These are phyloP conservation scores for Huiozyma naganishii DNA, from an alignment of 805 yeast species.

Conservation along the genomic window DNA sequence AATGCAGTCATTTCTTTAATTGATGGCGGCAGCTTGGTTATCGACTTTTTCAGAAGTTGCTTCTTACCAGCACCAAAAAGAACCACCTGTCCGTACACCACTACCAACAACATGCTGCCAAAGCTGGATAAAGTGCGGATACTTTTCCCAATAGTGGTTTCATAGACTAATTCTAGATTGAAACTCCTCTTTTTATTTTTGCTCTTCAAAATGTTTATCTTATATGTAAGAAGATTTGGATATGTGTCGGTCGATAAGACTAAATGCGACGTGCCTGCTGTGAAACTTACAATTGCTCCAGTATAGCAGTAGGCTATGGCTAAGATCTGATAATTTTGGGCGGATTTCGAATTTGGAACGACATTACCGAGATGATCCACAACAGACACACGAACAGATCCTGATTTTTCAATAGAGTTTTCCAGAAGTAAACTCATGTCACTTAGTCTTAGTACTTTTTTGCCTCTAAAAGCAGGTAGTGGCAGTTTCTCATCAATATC, in stretches of 20 bases:
- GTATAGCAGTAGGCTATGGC: neutral
- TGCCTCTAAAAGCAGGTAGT: constrained; percentile 6
- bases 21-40: constrained; percentile 33
- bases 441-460: constrained; percentile 4
- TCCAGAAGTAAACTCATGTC: constrained; percentile 3
- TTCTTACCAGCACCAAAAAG: constrained; percentile 67
- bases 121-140: constrained; percentile 44
- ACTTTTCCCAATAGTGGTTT: constrained; percentile 41
- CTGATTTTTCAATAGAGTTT: neutral
- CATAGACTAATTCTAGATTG: constrained; percentile 42
- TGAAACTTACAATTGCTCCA: constrained; percentile 19
- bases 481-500: constrained; percentile 5
- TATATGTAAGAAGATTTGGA: constrained; percentile 10
- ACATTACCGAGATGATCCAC: neutral
- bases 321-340: neutral
- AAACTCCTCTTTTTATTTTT: constrained; percentile 14
- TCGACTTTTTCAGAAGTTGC: constrained; percentile 63
- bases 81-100: constrained; percentile 41
- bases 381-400: neutral
- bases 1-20: constrained; percentile 44
- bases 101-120: constrained; percentile 51
- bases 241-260: constrained; percentile 34
- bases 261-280: constrained; percentile 26
- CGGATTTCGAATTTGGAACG: neutral
- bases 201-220: constrained; percentile 11